phyloP scores from a whole-genome alignment of 2,329 filamentous ascomycete species.

The Truncatella angustata region DNA sequence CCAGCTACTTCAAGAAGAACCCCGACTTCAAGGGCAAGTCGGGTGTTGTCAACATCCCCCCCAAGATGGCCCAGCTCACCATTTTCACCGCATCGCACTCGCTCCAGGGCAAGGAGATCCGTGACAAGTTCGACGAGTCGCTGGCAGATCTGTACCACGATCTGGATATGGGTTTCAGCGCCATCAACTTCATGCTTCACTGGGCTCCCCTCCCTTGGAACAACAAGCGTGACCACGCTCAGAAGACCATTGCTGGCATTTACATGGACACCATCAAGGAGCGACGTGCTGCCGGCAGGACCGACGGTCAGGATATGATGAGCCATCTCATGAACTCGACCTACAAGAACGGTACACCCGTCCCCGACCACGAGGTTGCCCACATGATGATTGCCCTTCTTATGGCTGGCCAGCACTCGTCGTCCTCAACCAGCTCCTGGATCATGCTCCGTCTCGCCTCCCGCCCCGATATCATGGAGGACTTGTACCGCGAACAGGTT shows the following conservation, averaged over 20 bases:
- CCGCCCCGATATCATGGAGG: slow-evolving; percentile 73
- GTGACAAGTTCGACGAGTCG: slow-evolving; percentile 73
- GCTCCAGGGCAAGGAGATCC: slow-evolving; percentile 81
- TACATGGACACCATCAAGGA: slow-evolving; percentile 81
- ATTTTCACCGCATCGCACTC: slow-evolving; percentile 87
- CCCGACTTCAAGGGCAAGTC: slow-evolving; percentile 65
- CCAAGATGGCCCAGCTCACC: slow-evolving; percentile 80
- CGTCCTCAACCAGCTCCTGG: slow-evolving; percentile 81
- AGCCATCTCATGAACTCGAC: slow-evolving; percentile 83
- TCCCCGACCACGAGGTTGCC: slow-evolving; percentile 83
- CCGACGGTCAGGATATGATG: slow-evolving; percentile 73
- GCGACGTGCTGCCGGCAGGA: slow-evolving; percentile 54
- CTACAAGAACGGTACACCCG: slow-evolving; percentile 77
- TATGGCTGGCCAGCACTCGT: slow-evolving; percentile 90
- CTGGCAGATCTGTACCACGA: slow-evolving; percentile 85
- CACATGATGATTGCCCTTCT: slow-evolving; percentile 94
- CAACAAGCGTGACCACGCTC: slow-evolving; percentile 74
- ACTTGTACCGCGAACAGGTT: slow-evolving; percentile 81
- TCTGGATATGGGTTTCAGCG: slow-evolving; percentile 84
- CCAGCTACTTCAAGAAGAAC: slow-evolving; percentile 68
- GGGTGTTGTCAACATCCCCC: slow-evolving; percentile 70
- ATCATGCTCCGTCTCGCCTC: slow-evolving; percentile 79
- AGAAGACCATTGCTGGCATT: slow-evolving; percentile 75
- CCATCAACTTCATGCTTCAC: slow-evolving; percentile 86
- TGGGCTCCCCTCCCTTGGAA: slow-evolving; percentile 91